Evolutionary conservation across 2,329 filamentous ascomycete species (phyloP), one percentile per base, ranked within the genome.

Genomic region (Colletotrichum trifolii): DNA sequence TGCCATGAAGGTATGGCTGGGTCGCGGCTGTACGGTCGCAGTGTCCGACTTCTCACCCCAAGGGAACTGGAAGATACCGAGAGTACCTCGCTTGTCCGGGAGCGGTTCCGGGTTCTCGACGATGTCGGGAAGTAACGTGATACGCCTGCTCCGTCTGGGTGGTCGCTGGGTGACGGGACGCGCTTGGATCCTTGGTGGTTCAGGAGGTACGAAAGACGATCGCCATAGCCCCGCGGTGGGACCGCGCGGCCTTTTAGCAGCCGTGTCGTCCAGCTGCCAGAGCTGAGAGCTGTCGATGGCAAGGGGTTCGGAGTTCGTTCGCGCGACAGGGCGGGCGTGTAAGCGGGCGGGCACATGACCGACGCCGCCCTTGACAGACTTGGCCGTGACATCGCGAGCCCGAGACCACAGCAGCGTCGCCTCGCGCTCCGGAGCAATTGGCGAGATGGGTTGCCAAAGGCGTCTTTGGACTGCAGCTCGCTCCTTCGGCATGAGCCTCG

Each of bases 41-140:
- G 81, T 81, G 73, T 89, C 87, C 17, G 87, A 89, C 69, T 77
- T 84, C 75, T 89, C 87, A 12, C 88, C 88, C 86, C 87, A 89
- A 2, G 88, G 86, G 68, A 89, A 89, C 69, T 88, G 85, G 77
- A 89, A 90, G 70, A 90, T 85, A 6, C 87, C 88, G 15, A 90
- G 79, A 10, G 86, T 89, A 11, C 82, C 86, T 46, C 83, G 80
- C 74, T 85, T 86, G 72, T 88, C 79, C 5, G 83, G 82, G 5
- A 90, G 77, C 40, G 87, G 87, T 71, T 85, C 77, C 4, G 88
- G 88, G 67, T 82, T 88, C 72, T 90, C 88, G 39, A 88, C 71
- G 65, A 90, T 90, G 71, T 90, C 88, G 12, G 88, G 86, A 6
- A 90, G 81, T 49, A 83, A 72, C 8, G 86, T 88, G n/a, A 88